Conservation (phyloP, 192 early-diverging fungal species). For the Coemansia sp. region DNA sequence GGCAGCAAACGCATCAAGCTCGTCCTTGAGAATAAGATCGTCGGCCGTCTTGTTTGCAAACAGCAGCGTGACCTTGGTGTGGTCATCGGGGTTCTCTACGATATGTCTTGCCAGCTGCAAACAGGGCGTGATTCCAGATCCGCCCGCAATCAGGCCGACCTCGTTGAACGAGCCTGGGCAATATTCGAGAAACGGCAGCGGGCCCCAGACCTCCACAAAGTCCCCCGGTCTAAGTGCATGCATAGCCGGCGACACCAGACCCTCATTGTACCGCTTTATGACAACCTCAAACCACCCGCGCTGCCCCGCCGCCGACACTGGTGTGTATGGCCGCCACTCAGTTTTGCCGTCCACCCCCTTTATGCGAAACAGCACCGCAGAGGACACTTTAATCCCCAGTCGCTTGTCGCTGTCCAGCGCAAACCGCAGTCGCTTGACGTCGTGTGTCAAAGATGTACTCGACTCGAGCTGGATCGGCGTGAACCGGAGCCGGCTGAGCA, state of each 20-base stretch:
- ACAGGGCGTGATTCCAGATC: slow-evolving; percentile 82
- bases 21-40: slow-evolving; percentile 69
- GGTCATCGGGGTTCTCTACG: slow-evolving; percentile 61
- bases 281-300: slow-evolving; percentile 73
- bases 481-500: slow-evolving; percentile 1
- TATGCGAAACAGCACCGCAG: slow-evolving; percentile 72
- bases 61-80: slow-evolving; percentile 68
- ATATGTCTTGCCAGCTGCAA: slow-evolving; percentile 72
- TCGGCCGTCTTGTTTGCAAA: slow-evolving; percentile 73
- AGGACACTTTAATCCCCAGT: slow-evolving; percentile 68
- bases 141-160: slow-evolving; percentile 81
- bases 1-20: slow-evolving; percentile 59
- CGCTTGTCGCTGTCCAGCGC: slow-evolving; percentile 61
- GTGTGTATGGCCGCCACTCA: slow-evolving; percentile 83
- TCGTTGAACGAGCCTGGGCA: slow-evolving; percentile 60
- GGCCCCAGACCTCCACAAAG: slow-evolving; percentile 75
- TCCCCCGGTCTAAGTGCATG: slow-evolving; percentile 69
- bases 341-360: slow-evolving; percentile 59
- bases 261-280: slow-evolving; percentile 72
- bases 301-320: slow-evolving; percentile 56
- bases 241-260: slow-evolving; percentile 63
- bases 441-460: slow-evolving; percentile 61
- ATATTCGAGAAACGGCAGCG: slow-evolving; percentile 68
- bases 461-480: slow-evolving; percentile 37
- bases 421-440: slow-evolving; percentile 66